Base-by-base conservation (phyloP, 2,329 filamentous ascomycete genomes). In the Rhinocladiella mackenziei region DNA sequence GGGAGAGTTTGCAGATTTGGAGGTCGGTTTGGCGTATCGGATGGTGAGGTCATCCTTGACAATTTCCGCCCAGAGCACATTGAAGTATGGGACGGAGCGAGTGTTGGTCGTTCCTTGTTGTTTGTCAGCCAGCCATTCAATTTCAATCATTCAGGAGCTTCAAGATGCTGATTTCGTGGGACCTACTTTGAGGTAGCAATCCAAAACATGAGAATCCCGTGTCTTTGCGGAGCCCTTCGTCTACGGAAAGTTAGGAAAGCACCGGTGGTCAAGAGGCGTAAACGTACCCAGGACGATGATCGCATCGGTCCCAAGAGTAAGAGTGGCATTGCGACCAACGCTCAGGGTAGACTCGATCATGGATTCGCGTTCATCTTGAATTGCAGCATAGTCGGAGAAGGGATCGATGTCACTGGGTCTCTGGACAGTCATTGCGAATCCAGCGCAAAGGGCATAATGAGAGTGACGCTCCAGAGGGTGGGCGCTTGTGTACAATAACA, bases 41-140 rank as follows among this genome's bases (percentile, higher is more conserved):
- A 97, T 80, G 5, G 75, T 76, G 37, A 95, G 67, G 20, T 76
- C 73, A 42, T 70, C 71, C 32, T 76, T 71, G 36, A 72, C 70
- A 19, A 84, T 62, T 54, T 86, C 81, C 28, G 84, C 86, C 83
- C 87, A 94, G 36, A 96, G 80, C 50, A 96, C 70, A 62, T 94
- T 85, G 69, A 86, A 89, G 50, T 88, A 83, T 2, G 86, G 81
- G 20, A 96, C 83, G 4, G 76, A 71, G 51, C 71, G 70, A 20
- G 72, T 77, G 22, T 69, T 67, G 47, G 75, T 74, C 20, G 68
- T 62, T 48, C 63, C 69, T 73, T 51, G 14, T 43, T 29, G 5
- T 11, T n/a, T 6, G 22, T 26, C 13, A 37, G 35, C 43, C 35
- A 43, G 22, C 18, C 18, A 30, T 34, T n/a, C n/a, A n/a, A n/a